A percentile compares a stretch with the other conserved stretches of the same genome.
phyloP scores from a whole-genome alignment of 805 yeast species.

The Saccharomycopsis sp. region DNA sequence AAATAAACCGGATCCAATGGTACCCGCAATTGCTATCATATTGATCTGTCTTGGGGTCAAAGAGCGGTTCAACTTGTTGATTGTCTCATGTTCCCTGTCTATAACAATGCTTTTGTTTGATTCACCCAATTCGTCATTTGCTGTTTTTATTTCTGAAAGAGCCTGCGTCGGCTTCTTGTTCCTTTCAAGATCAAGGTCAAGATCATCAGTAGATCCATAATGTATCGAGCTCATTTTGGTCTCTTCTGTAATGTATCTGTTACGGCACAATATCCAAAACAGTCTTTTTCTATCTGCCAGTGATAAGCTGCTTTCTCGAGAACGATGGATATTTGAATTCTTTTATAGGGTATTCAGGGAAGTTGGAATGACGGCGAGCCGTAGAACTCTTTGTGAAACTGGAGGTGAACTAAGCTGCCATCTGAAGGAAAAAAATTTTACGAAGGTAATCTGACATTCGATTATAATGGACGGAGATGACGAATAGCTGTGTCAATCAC shows the following conservation, averaged over 20 bases:
- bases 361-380: too few relatives aligned
- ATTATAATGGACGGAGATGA: neutral
- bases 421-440: too few relatives aligned
- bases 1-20: constrained; percentile 51
- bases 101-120: neutral
- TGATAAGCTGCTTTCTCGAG: too few relatives aligned
- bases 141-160: neutral
- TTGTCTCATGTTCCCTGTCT: constrained; percentile 4
- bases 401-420: too few relatives aligned
- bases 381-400: too few relatives aligned
- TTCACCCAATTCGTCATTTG: neutral
- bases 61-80: constrained; percentile 15
- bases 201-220: constrained; percentile 1
- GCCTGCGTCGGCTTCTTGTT: neutral
- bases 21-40: constrained; percentile 60
- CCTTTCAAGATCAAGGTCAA: neutral
- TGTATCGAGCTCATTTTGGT: neutral
- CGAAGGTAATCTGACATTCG: neutral
- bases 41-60: constrained; percentile 39
- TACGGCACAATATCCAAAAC: too few relatives aligned
- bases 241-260: neutral
- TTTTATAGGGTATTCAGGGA: neutral
- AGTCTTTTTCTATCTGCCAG: too few relatives aligned
- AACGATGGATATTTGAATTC: neutral
- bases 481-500: neutral